A percentile compares a stretch with the other conserved stretches of the same genome.
These are phyloP conservation scores for Ustilago tritici DNA, from an alignment of 1,284 basidiomycete genomes.

Conservation along the genomic window DNA sequence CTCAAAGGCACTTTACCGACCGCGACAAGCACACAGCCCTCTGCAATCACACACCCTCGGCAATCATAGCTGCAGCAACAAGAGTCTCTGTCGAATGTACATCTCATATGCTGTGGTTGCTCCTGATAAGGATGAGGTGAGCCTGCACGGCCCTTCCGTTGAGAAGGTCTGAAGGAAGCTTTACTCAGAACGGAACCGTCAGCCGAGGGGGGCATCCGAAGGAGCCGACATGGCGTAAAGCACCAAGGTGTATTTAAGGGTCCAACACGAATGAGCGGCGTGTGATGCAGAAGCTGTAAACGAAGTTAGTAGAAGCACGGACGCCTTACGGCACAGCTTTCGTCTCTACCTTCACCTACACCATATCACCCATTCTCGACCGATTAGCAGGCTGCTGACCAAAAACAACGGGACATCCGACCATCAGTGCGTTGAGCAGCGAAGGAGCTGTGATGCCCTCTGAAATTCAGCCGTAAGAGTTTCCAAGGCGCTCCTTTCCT, in stretches of 20 bases:
- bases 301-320: not conserved
- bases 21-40: not conserved
- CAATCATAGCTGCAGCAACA: not conserved
- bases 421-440: not conserved
- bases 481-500: not conserved
- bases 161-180: not conserved
- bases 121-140: not conserved
- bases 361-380: not conserved
- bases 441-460: not conserved
- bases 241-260: slow-evolving; percentile 1
- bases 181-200: not conserved
- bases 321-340: not conserved
- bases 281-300: slow-evolving; percentile 4
- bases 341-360: not conserved
- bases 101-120: not conserved
- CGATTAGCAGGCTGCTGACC: not conserved
- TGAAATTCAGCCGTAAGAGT: not conserved
- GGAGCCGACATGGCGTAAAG: not conserved
- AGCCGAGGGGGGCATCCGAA: not conserved
- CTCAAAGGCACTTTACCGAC: not conserved
- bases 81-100: not conserved
- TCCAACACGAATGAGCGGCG: slow-evolving; percentile 4
- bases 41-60: not conserved
- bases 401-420: not conserved
- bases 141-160: not conserved